Conservation (phyloP, 257 asterid genomes). For the Capsicum pubescens region DNA sequence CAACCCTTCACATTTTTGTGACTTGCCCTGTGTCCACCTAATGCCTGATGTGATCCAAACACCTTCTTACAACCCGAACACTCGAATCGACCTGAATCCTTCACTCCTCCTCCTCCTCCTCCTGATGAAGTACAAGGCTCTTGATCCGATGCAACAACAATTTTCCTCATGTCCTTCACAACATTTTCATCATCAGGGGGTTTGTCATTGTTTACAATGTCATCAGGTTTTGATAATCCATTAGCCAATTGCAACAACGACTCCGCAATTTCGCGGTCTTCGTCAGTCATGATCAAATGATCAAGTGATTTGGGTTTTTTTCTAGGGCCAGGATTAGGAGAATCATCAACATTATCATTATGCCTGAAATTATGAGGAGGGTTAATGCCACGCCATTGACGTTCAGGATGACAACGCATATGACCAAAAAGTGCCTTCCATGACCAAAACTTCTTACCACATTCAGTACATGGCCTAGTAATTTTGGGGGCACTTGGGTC, state of each 20-base stretch:
- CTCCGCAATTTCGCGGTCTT: conserved; percentile 65
- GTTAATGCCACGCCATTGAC: conserved; percentile 90
- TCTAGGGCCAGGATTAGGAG: conserved; percentile 14
- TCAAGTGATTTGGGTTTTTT: neutral
- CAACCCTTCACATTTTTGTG: conserved; percentile 92
- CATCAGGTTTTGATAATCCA: conserved; percentile 36
- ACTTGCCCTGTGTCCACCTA: conserved; percentile 90
- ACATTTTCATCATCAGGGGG: neutral
- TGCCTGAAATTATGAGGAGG: conserved; percentile 56
- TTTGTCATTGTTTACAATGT: neutral
- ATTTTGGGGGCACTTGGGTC: conserved; percentile 62
- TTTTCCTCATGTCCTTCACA: neutral
- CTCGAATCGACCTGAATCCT: conserved; percentile 47
- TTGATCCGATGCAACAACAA: neutral
- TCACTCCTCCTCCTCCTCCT: neutral
- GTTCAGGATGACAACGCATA: conserved; percentile 98
- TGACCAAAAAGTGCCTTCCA: conserved; percentile 95
- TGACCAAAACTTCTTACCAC: conserved; percentile 79
- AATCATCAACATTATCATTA: neutral
- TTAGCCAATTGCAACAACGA: conserved; percentile 60
- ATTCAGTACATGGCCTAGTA: conserved; percentile 75
- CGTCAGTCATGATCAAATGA: conserved; percentile 39
- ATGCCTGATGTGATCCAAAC: conserved; percentile 78
- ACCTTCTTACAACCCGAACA: conserved; percentile 88
- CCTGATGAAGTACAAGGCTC: conserved; percentile 28